A percentile compares a stretch with the other conserved stretches of the same genome.
phyloP scores from a whole-genome alignment of 202 grass and related monocot genomes.

The Elaeis oleifera region DNA sequence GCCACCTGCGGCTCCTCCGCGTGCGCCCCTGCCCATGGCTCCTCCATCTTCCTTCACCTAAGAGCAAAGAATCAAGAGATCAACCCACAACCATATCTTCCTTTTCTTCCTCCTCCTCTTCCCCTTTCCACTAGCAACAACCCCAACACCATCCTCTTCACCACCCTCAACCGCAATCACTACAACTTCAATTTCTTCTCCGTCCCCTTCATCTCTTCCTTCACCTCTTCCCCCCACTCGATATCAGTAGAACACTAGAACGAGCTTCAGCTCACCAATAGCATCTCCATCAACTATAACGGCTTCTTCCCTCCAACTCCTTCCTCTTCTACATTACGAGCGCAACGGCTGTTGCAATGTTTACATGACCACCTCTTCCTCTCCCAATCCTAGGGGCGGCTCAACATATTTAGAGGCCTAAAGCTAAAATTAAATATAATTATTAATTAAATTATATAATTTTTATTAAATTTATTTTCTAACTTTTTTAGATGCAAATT shows the following conservation, averaged over 20 bases:
- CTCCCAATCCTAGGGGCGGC: neutral
- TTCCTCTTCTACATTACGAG: slow-evolving; percentile 56
- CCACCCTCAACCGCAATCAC: slow-evolving; percentile 74
- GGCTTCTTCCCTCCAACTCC: slow-evolving; percentile 54
- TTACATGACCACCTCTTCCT: neutral
- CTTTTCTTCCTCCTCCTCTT: neutral
- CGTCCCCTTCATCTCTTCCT: slow-evolving; percentile 25
- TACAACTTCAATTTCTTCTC: slow-evolving; percentile 87
- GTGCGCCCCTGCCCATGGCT: too few species aligned
- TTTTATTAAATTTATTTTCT: too few species aligned
- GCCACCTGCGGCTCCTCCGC: too few species aligned
- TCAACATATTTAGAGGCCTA: too few species aligned
- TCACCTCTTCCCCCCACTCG: neutral
- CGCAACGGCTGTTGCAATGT: slow-evolving; percentile 48
- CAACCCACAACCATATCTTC: neutral
- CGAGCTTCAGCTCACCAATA: slow-evolving; percentile 65
- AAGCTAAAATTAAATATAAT: too few species aligned
- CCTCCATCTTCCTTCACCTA: too few species aligned
- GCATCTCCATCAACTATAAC: slow-evolving; percentile 85
- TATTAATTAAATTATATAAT: too few species aligned
- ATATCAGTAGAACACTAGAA: neutral
- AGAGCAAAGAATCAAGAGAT: neutral
- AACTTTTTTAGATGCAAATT: too few species aligned
- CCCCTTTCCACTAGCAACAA: neutral
- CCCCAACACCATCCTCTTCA: slow-evolving; percentile 61